Base-by-base conservation (phyloP, 1,284 basidiomycete species). In the Fomitopsis pinicola region DNA sequence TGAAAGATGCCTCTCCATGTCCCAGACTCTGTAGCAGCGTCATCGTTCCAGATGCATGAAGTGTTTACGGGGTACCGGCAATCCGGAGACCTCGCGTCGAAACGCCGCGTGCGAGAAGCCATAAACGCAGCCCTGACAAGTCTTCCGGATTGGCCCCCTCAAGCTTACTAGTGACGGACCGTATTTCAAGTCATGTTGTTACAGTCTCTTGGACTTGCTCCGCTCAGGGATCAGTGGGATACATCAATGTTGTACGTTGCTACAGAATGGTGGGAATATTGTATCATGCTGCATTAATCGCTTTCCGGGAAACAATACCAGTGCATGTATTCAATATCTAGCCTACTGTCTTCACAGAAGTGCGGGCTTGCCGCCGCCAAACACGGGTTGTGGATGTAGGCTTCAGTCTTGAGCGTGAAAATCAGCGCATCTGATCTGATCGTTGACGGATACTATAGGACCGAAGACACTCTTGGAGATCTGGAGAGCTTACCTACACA, bases 21-120 rank as follows among this genome's bases (percentile, higher is more conserved):
- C 42, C 2, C 56, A 77, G 76, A 76, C 57, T 70, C 71, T 2
- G 67, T 77, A 22, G 74, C 75, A 9, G 76, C 76, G 5, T 71
- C 73, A 2, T 63, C 71, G 7, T 72, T 76, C 68, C 76, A 78
- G 66, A 72, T 77, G 73, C 67, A 73, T 35, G 76, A 78, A 58
- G 74, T 75, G 5, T 72, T 69, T 52, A 54, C 60, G 22, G 74
- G 75, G 2, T 77, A 78, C 60, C 73, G 75, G 19, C 75, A 75
- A 59, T 77, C 76, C n/a, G 67, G 70, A 42, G 77, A 78, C 59
- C 53, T 73, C 22, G 75, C 76, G 14, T 75, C 73, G 56, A 76
- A 75, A 63, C 69, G 73, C n/a, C 73, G 77, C 15, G 77, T 78
- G 5, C 72, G 75, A 17, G 76, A 78, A 63, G 69, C 72, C 28